Conservation (phyloP, 1,284 basidiomycete genomes). For the Melampsora americana region DNA sequence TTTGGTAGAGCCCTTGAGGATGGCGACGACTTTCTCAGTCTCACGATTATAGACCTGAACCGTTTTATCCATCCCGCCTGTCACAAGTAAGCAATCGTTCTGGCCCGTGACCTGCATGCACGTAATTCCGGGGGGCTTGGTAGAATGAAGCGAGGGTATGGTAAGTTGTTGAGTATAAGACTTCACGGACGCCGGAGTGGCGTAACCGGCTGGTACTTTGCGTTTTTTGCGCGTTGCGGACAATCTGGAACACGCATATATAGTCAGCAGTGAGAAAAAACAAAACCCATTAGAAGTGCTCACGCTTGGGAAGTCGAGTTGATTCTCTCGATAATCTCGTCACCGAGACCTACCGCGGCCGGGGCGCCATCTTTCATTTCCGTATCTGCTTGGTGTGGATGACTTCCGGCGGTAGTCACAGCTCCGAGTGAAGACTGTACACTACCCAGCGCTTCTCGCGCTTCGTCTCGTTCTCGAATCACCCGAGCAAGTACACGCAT, state of each 20-base stretch:
- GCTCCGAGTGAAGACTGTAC: slow-evolving; percentile 84
- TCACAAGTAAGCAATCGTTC: slow-evolving; percentile 70
- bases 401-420: slow-evolving; percentile 58
- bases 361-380: slow-evolving; percentile 71
- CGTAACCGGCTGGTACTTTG: slow-evolving; percentile 79
- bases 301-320: slow-evolving; percentile 70
- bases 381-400: slow-evolving; percentile 63
- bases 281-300: slow-evolving; percentile 45
- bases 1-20: slow-evolving; percentile 93
- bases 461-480: slow-evolving; percentile 88
- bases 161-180: slow-evolving; percentile 70
- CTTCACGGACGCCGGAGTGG: slow-evolving; percentile 69
- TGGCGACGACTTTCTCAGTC: slow-evolving; percentile 80
- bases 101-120: slow-evolving; percentile 71
- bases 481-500: slow-evolving; percentile 91
- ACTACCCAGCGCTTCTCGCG: slow-evolving; percentile 88
- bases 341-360: slow-evolving; percentile 64
- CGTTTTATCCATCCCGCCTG: slow-evolving; percentile 92
- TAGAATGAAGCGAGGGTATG: slow-evolving; percentile 84
- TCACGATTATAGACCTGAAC: slow-evolving; percentile 89
- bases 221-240: slow-evolving; percentile 89
- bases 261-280: slow-evolving; percentile 18
- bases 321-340: slow-evolving; percentile 68
- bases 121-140: slow-evolving; percentile 81
- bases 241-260: slow-evolving; percentile 56